Conservation (phyloP, 139 green algal species). For the Micractinium conductrix region DNA sequence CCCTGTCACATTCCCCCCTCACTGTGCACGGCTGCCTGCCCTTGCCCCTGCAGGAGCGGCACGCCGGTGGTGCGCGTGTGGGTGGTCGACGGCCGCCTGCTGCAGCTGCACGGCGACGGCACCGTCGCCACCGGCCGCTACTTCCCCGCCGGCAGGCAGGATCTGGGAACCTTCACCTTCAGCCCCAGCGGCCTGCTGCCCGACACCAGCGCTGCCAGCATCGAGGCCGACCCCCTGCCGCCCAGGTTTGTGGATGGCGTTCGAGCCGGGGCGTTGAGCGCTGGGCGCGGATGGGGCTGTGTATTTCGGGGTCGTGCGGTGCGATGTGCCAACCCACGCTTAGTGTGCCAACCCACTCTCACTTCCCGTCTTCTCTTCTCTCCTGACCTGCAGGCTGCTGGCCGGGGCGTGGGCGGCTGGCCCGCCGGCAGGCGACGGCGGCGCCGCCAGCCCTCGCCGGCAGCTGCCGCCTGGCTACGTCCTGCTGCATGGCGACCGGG, state of each 20-base stretch:
- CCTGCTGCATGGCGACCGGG: constrained; percentile 42
- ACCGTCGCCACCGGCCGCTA: constrained; percentile 21
- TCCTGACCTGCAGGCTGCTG: constrained; percentile 32
- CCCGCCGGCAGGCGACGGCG: constrained; percentile 1
- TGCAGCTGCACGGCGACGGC: constrained; percentile 45
- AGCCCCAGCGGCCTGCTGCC: constrained; percentile 18
- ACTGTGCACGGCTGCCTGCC: background rate
- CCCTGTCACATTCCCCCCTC: background rate
- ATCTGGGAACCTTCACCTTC: constrained; percentile 55
- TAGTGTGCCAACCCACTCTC: too few relatives aligned
- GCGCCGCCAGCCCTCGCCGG: background rate
- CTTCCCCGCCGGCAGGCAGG: background rate
- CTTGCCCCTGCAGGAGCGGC: constrained; percentile 40
- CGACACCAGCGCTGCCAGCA: constrained; percentile 24
- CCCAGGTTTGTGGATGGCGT: constrained; percentile 21
- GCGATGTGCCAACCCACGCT: too few relatives aligned
- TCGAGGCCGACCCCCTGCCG: constrained; percentile 45
- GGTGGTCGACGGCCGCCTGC: constrained; percentile 43
- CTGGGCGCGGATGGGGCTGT: too few relatives aligned
- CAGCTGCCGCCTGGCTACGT: constrained; percentile 38
- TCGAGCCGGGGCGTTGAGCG: too few relatives aligned
- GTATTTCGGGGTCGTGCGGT: too few relatives aligned
- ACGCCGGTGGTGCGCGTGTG: constrained; percentile 35
- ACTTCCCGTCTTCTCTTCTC: background rate
- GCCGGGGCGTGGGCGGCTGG: constrained; percentile 46